Evolutionary conservation across 1,284 basidiomycete genomes (phyloP), one percentile per base, ranked within the genome.

Genomic region (Ganoderma meredithae): DNA sequence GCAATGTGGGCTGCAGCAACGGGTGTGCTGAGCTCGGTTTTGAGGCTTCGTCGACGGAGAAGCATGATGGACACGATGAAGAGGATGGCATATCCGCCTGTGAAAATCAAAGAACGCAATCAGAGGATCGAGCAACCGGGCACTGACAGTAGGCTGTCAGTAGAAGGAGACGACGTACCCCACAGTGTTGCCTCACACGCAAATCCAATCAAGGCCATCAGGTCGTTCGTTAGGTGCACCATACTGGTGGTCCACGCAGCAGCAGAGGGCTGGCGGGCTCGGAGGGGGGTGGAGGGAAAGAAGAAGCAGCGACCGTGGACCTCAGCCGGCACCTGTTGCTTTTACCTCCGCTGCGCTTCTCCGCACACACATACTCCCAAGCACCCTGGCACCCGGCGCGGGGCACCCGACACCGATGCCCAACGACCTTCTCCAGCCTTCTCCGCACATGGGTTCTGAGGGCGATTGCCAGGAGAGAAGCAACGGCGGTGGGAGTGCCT

Each of bases 151-250:
- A 39, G 17, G 39, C 44, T 33, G 17, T 60, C 36, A 22, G 63
- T 33, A 33, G n/a, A 31, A 25, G 19, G 2, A 13, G n/a, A 60
- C 9, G 6, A 72, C 71, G 27, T 44, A 78, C 79, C 79, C 77
- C 78, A 80, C 13, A 80, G 69, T 12, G 66, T 73, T 0, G 80
- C 73, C 64, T 80, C 79, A 68, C 77, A 79, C 0, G 68, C 74
- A 65, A 80, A 81, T 19, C 79, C 79, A 52, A 81, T 69, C 41
- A 81, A 67, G 5, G 79, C 76, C 63, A 78, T 76, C 0, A 79
- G 33, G 61, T 80, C 74, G 17, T 66, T 72, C 19, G 33, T 52
- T 12, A 58, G 39, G n/a, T 25, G 53, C 39, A 55, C 25, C 63
- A 58, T 63, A 12, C 22, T 39, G 62, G 31, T 49, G 59, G 19